Evolutionary conservation across 108 stramenopile genomes (phyloP).

Genomic region (Nitzschia sp.): DNA sequence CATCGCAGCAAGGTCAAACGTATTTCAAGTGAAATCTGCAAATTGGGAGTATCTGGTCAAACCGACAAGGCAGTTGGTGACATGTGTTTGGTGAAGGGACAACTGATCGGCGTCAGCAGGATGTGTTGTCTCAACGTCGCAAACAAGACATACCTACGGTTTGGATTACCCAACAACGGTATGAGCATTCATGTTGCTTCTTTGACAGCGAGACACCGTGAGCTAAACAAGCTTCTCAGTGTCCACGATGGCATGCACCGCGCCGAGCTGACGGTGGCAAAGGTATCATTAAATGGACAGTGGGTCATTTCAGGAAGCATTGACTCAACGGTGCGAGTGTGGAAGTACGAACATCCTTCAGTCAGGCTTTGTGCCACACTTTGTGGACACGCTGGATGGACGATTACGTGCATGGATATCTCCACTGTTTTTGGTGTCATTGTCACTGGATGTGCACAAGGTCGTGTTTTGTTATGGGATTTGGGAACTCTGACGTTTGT

Average conservation of each 20-base stretch:
- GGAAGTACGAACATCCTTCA: constrained; percentile 70
- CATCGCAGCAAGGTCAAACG: constrained; percentile 67
- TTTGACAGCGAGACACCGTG: constrained; percentile 60
- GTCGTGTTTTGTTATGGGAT: constrained; percentile 91
- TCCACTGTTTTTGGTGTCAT: constrained; percentile 82
- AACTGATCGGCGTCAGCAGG: constrained; percentile 76
- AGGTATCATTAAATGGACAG: constrained; percentile 70
- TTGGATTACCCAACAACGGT: constrained; percentile 79
- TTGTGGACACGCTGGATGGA: constrained; percentile 87
- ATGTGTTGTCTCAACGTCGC: constrained; percentile 73
- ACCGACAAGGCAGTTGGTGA: constrained; percentile 81
- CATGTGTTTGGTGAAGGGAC: constrained; percentile 75
- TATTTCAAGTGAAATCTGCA: constrained; percentile 56
- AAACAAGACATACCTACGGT: constrained; percentile 75
- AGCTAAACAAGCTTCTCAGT: constrained; percentile 82
- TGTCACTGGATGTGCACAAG: constrained; percentile 86
- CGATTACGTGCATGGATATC: constrained; percentile 84
- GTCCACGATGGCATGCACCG: constrained; percentile 92
- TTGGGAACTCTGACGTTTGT: constrained; percentile 85
- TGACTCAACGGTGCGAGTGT: constrained; percentile 91
- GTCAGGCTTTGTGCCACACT: constrained; percentile 81
- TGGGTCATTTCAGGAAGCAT: constrained; percentile 87
- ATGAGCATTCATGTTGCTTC: constrained; percentile 79
- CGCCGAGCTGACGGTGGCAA: constrained; percentile 73
- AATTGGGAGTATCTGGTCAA: constrained; percentile 69